Evolutionary conservation across 257 asterid species (phyloP).

Genomic region (Capsicum baccatum): DNA sequence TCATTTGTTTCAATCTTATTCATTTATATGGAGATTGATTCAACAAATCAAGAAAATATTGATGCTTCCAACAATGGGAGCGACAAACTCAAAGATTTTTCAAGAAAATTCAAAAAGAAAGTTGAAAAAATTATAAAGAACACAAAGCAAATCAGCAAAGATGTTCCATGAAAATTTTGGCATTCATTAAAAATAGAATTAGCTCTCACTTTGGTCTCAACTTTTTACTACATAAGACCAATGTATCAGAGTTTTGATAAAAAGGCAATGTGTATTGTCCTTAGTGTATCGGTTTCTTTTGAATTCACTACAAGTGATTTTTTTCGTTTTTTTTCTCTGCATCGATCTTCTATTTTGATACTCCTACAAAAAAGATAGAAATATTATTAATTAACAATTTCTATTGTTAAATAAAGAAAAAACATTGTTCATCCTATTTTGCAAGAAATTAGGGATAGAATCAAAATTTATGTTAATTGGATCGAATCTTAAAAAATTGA

Average conservation of each 20-base stretch:
- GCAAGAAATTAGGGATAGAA: no score
- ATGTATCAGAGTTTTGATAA: conserved; percentile 67
- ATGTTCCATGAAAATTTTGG: conserved; percentile 63
- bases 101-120: conserved; percentile 31
- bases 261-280: conserved; percentile 79
- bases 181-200: conserved; percentile 68
- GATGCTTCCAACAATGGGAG: background rate
- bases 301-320: conserved; percentile 71
- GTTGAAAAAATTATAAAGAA: conserved; percentile 27
- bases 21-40: conserved; percentile 40
- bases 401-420: no score
- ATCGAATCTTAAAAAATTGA: no score
- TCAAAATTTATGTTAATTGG: no score
- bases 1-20: background rate
- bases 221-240: conserved; percentile 64
- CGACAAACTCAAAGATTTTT: conserved; percentile 34
- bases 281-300: conserved; percentile 70
- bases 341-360: background rate
- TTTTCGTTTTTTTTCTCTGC: no score
- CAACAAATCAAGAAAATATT: conserved; percentile 34
- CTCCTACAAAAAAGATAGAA: no score
- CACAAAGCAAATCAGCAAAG: conserved; percentile 51
- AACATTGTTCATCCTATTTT: no score
- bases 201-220: conserved; percentile 63
- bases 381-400: background rate